Evolutionary conservation across 495 filamentous ascomycete genomes (phyloP), one percentile per base, ranked within the genome.

Genomic region (Aspergillus bridgeri): DNA sequence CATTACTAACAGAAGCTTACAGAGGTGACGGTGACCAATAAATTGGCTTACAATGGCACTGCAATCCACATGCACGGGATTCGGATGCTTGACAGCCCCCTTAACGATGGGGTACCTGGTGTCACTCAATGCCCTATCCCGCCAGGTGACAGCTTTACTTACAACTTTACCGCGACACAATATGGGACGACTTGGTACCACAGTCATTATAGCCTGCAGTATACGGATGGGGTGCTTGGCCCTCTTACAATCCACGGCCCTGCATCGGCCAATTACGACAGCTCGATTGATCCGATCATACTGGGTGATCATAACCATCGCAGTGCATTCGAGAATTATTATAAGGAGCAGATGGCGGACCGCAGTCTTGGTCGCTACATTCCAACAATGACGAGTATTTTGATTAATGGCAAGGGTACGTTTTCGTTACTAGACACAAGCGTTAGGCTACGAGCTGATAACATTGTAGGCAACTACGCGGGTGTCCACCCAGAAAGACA

Each of bases 181-280:
- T 80, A 81, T 6, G 87, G 87, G 20, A 86, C 86, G 0, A 89
- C 87, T 69, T 90, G 88, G 88, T 90, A 89, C 62, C 87, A 90
- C 64, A 86, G 84, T 5, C 87, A 90, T 61, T 72, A 75, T 20
- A 70, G 88, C 86, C 46, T 75, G 86, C 86, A 84, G 0, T 79
- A 86, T 1, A 65, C 61, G 45, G 60, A 65, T 46, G 62, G 68
- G 22, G 21, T 69, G 11, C 44, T 57, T 38, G 60, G 60, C 9
- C 57, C 62, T 7, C 69, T 75, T 4, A 58, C 67, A 0, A 69
- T 73, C 33, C 62, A 73, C 49, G 70, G 71, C 6, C 70, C 71
- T 87, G 43, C 83, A 84, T 58, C 72, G 86, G 50, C 79, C 42
- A 68, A 83, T 54, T 89, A 86, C 58, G 83, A 88, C 44, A 79